A percentile compares a stretch with the other conserved stretches of the same genome.
phyloP scores from a whole-genome alignment of 352 stramenopile species.

The Pythium oligandrum region DNA sequence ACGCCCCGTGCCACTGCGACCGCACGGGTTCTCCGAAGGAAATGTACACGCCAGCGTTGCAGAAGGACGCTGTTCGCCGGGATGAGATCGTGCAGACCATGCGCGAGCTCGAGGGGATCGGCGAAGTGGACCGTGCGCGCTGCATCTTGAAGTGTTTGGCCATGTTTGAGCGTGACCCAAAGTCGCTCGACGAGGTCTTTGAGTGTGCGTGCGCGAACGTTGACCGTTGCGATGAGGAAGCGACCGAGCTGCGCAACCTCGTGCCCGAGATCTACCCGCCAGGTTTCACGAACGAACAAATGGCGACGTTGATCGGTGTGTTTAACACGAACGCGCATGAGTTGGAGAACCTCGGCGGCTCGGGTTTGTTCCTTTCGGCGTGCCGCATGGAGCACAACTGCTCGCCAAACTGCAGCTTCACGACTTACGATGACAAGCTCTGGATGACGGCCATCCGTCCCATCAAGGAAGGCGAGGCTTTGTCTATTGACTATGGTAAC shows the following conservation, averaged over 20 bases:
- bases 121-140: constrained; percentile 63
- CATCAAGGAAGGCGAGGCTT: constrained; percentile 47
- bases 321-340: constrained; percentile 77
- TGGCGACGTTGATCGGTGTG: constrained; percentile 62
- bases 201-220: constrained; percentile 39
- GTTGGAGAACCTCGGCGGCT: constrained; percentile 66
- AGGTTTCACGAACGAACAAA: constrained; percentile 48
- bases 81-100: constrained; percentile 54
- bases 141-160: constrained; percentile 68
- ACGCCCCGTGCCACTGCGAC: constrained; percentile 25
- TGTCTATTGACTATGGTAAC: constrained; percentile 79
- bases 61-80: constrained; percentile 35
- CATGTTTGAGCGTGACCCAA: constrained; percentile 44
- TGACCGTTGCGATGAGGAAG: constrained; percentile 32
- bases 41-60: constrained; percentile 42
- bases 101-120: constrained; percentile 50
- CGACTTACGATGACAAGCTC: constrained; percentile 56
- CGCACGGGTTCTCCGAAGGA: constrained; percentile 19
- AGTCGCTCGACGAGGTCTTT: constrained; percentile 42
- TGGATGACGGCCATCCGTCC: constrained; percentile 75
- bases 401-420: constrained; percentile 70
- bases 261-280: constrained; percentile 48
- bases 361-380: constrained; percentile 63
- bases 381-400: constrained; percentile 77
- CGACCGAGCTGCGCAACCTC: constrained; percentile 35